Evolutionary conservation across 805 yeast genomes (phyloP).

Genomic region (Brettanomyces nanus): DNA sequence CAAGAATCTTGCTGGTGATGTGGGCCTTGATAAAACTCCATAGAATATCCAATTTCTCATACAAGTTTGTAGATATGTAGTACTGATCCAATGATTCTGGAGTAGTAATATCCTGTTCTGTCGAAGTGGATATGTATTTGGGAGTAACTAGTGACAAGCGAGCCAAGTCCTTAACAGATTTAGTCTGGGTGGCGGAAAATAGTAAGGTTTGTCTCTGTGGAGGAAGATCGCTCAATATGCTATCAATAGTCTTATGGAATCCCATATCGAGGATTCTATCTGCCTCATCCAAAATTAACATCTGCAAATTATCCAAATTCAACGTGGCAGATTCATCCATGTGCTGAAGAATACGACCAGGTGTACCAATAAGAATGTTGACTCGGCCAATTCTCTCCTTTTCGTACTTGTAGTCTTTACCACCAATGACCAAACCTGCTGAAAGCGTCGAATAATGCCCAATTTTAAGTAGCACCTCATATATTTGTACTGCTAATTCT

Average conservation of each 20-base stretch:
- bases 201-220: constrained; percentile 74
- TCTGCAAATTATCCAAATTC: constrained; percentile 65
- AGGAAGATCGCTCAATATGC: constrained; percentile 70
- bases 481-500: constrained; percentile 85
- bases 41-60: constrained; percentile 76
- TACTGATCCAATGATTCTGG: constrained; percentile 84
- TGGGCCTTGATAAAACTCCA: constrained; percentile 86
- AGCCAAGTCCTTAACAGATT: constrained; percentile 74
- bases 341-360: constrained; percentile 85
- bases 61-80: constrained; percentile 61
- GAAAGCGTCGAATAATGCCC: constrained; percentile 71
- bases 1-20: constrained; percentile 69
- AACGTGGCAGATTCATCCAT: constrained; percentile 83
- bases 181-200: constrained; percentile 87
- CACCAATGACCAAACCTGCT: constrained; percentile 91
- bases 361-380: constrained; percentile 84
- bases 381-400: constrained; percentile 70
- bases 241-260: constrained; percentile 74
- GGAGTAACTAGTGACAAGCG: constrained; percentile 66
- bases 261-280: constrained; percentile 94
- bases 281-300: constrained; percentile 83
- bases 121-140: constrained; percentile 41
- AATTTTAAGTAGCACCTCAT: constrained; percentile 76
- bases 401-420: constrained; percentile 79
- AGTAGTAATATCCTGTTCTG: constrained; percentile 31